Evolutionary conservation across 1,284 basidiomycete genomes (phyloP).

Genomic region (Schizophyllum amplum): DNA sequence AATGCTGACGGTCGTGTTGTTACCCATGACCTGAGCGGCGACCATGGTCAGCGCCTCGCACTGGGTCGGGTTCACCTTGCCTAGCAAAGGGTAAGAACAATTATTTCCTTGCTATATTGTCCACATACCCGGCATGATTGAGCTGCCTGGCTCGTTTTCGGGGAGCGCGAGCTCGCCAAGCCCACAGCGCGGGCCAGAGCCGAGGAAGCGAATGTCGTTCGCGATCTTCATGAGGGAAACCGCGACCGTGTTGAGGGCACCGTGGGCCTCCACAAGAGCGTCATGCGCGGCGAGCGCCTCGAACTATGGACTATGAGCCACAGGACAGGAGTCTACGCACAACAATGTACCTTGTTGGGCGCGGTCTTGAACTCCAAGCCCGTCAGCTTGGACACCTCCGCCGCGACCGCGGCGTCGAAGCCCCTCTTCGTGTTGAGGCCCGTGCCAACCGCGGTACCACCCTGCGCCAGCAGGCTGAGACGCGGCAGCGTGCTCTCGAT

Average conservation of each 20-base stretch:
- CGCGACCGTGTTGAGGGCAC: constrained; percentile 92
- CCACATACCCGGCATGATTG: constrained; percentile 79
- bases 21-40: constrained; percentile 97
- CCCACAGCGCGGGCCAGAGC: constrained; percentile 95
- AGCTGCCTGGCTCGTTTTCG: constrained; percentile 98
- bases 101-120: not conserved
- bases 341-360: constrained; percentile 78
- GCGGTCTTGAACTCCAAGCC: constrained; percentile 92
- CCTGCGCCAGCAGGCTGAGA: constrained; percentile 89
- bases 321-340: not conserved
- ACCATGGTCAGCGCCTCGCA: constrained; percentile 99
- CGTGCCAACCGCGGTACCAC: constrained; percentile 99
- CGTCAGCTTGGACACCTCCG: constrained; percentile 88
- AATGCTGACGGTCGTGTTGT: constrained; percentile 90
- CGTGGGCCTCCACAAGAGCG: constrained; percentile 95
- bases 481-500: constrained; percentile 82
- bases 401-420: constrained; percentile 92
- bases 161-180: constrained; percentile 92
- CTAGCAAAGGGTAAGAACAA: constrained; percentile 20
- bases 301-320: constrained; percentile 46
- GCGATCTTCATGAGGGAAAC: constrained; percentile 99
- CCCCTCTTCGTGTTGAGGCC: constrained; percentile 96
- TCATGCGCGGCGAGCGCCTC: constrained; percentile 97
- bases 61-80: constrained; percentile 99
- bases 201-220: constrained; percentile 98